These are phyloP conservation scores for Phaffia rhodozyma DNA, from an alignment of 1,284 basidiomycete genomes.

Conservation along the genomic window DNA sequence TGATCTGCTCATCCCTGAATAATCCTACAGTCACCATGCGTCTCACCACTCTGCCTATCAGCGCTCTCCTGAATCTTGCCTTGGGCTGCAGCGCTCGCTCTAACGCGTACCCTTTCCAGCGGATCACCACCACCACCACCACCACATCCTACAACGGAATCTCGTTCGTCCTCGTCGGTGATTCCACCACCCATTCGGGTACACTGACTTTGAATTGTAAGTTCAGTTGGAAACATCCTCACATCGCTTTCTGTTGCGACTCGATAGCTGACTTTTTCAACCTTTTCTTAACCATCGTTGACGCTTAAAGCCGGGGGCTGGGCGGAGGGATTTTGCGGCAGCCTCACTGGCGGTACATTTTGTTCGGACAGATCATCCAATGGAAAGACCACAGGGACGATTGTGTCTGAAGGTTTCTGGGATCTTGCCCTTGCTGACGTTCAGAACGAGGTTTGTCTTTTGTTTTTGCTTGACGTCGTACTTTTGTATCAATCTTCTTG, in stretches of 20 bases:
- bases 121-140: no score
- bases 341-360: conserved; percentile 30
- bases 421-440: conserved; percentile 27
- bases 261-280: not conserved
- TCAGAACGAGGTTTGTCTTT: conserved; percentile 19
- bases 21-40: no score
- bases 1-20: no score
- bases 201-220: conserved; percentile 20
- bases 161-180: conserved; percentile 20
- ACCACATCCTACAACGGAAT: no score
- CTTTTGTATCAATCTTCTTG: not conserved
- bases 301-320: conserved; percentile 21
- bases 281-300: not conserved
- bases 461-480: not conserved
- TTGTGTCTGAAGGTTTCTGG: conserved; percentile 33
- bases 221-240: no score
- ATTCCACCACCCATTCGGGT: conserved; percentile 19
- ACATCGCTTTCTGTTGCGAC: not conserved
- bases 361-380: conserved; percentile 39
- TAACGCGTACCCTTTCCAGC: no score
- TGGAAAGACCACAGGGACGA: conserved; percentile 39
- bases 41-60: no score
- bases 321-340: conserved; percentile 40
- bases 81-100: no score
- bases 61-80: no score